A percentile compares a stretch with the other conserved stretches of the same genome.
These are phyloP conservation scores for Sclerotiophoma versabilis DNA, from an alignment of 2,329 filamentous ascomycete species.

Conservation along the genomic window DNA sequence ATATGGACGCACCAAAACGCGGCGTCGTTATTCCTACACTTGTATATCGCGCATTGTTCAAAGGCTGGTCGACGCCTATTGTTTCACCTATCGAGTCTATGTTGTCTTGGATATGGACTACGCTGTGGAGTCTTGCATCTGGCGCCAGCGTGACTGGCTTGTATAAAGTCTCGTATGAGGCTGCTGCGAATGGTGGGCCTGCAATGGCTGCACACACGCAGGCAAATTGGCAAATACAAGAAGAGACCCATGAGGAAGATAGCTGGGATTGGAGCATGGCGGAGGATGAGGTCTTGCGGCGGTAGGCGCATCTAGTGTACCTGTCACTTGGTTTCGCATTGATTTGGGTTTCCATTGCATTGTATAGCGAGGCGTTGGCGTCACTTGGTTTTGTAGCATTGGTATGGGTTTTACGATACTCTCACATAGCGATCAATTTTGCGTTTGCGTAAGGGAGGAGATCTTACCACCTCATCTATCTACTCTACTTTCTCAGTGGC, in stretches of 20 bases:
- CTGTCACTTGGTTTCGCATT: not conserved
- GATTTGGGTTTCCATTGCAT: constrained; percentile 1
- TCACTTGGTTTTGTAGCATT: not conserved
- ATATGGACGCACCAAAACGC: constrained; percentile 60
- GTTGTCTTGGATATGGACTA: constrained; percentile 27
- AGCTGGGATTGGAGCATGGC: constrained; percentile 36
- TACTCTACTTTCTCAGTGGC: not conserved
- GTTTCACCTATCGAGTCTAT: constrained; percentile 13
- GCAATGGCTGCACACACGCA: constrained; percentile 9
- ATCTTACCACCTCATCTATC: not conserved
- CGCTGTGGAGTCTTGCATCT: constrained; percentile 15
- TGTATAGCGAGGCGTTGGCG: constrained; percentile 16
- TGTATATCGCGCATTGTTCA: constrained; percentile 52
- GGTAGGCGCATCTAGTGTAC: not conserved
- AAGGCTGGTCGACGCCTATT: constrained; percentile 44
- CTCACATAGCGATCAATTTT: not conserved
- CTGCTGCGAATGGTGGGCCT: not conserved
- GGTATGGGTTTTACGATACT: not conserved
- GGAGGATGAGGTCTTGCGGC: constrained; percentile 29
- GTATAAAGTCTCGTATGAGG: not conserved
- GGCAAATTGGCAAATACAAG: constrained; percentile 2
- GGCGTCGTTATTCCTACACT: constrained; percentile 65
- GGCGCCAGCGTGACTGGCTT: constrained; percentile 10
- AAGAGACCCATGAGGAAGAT: constrained; percentile 21
- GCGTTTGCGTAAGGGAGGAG: not conserved